Base-by-base conservation (phyloP, 2,329 filamentous ascomycete genomes). In the Fusarium sp. region DNA sequence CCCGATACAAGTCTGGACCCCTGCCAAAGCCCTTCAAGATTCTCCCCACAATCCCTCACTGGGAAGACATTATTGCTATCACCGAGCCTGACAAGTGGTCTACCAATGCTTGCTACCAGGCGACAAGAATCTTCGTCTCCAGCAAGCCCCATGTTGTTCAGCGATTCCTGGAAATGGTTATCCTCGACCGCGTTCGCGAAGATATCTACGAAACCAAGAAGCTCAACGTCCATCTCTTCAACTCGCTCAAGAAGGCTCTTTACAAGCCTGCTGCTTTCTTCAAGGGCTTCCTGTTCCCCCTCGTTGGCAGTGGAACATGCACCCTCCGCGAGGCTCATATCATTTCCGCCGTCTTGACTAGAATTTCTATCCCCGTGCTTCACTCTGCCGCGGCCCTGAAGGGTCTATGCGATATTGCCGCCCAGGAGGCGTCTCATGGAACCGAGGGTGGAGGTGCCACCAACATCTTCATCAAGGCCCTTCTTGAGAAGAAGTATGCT, bases 1-100 rank as follows among this genome's bases (percentile, higher is more conserved):
- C 94, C 31, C 90, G 95, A 73, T 98, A 97, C 86, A 97, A 97
- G 83, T 95, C 93, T 19, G 96, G 96, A n/a, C 95, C 95, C 74
- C 88, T 99, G 37, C 96, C 96, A 25, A 99, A 99, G 83, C 95
- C 95, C 1, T 97, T 99, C 87, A 98, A 98, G 83, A 94, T 98
- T 73, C 88, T 99, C 14, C 96, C 96, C 5, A 95, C 94, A 2
- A 90, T 98, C 19, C 94, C 94, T 12, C 82, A 96, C 77, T 98
- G 95, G 94, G 93, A 96, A 79, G 93, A 94, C 25, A 93, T 97
- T 41, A 89, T 97, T 75, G 87, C 91, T 72, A 89, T 97, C 61
- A 97, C 94, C n/a, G 88, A 91, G 35, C 95, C 95, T 9, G 92
- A 96, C 51, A 82, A 80, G 60, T 89, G 87, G 87, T 94, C 94